Evolutionary conservation across 1,284 basidiomycete species (phyloP), one percentile per base, ranked within the genome.

Genomic region (Trametes pubescens): DNA sequence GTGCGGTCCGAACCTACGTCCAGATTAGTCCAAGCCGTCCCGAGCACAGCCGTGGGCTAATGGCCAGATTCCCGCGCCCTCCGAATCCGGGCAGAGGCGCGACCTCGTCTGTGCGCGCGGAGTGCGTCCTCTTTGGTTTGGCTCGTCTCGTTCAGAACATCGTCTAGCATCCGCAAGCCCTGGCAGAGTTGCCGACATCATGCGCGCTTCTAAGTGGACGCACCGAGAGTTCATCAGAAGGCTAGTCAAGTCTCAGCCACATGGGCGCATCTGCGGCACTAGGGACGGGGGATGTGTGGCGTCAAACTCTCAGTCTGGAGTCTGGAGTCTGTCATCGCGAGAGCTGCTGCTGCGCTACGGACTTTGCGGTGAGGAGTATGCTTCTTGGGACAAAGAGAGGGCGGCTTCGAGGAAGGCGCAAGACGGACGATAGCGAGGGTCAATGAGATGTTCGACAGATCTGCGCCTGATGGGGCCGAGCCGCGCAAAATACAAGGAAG

Each of bases 401-500:
- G 21, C 51, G 59, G 51, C 46, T 61, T 61, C 47, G 64, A 62
- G 61, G 61, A 64, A 58, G 58, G 65, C 26, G 53, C 44, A 46
- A 13, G 24, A 35, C 37, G 37, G 16, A 22, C 9, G 53, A 49
- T 26, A 29, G 46, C 29, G 29, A 32, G 18, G n/a, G 34, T 29
- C 13, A 38, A 44, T 44, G 53, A 22, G 52, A 43, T 54, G 24
- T 47, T 56, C 43, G 29, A 47, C 14, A 38, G 46, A 57, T 57
- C 56, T 14, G 14, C 26, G 22, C 32, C 21, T 56, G 60, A 53
- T 62, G 38, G 54, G 26, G 29, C 29, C 9, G 37, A 18, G 7
- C 49, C 24, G 21, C 32, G 14, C n/a, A 37, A 51, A 70, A 47
- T 64, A 70, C 69, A 70, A 70, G 62, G 66, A 14, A 44, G 35